Evolutionary conservation across 2,329 filamentous ascomycete species (phyloP), one percentile per base, ranked within the genome.

Genomic region (Colletotrichum spaethianum): DNA sequence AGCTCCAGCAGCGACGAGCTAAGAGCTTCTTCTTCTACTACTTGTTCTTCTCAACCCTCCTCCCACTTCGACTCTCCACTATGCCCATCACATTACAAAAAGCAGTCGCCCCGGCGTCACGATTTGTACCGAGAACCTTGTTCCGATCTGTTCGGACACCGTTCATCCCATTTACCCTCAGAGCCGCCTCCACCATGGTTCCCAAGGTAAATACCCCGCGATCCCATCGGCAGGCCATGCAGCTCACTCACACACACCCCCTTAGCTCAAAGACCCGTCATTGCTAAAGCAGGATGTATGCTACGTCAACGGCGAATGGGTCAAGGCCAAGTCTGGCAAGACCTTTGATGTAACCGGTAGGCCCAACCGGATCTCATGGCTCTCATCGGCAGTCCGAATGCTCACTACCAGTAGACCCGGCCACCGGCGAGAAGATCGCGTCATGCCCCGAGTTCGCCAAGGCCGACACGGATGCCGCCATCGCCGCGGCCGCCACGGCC

Each of bases 301-400:
- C 78, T 98, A 96, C 80, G 92, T 98, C 79, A 96, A 99, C 81
- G 96, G 96, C 78, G 89, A 97, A 88, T 99, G 95, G 94, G 90
- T 97, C 74, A 88, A 89, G 77, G 94, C 96, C 76, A 90, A 91
- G 79, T 97, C 94, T 0, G 94, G 94, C 79, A 92, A 97, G 88
- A 98, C 94, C 56, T 99, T 98, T 82, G 92, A 96, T 80, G 94
- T 98, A 72, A 87, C 90, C 75, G 93, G 91, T 92, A 83, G 75
- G 79, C 72, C 40, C 11, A 4, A 20, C 18, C 18, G 38, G 26
- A 53, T 33, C 23, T 67, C 33, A 62, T 31, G 9, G 8, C 18
- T 67, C 67, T 70, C 64, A 33, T n/a, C 9, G 48, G 20, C 31
- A 33, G 28, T 2, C 33, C 42, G 31, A 31, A 18, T 1, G 28